Conservation (phyloP, 352 stramenopile species). For the Lagenidium giganteum region DNA sequence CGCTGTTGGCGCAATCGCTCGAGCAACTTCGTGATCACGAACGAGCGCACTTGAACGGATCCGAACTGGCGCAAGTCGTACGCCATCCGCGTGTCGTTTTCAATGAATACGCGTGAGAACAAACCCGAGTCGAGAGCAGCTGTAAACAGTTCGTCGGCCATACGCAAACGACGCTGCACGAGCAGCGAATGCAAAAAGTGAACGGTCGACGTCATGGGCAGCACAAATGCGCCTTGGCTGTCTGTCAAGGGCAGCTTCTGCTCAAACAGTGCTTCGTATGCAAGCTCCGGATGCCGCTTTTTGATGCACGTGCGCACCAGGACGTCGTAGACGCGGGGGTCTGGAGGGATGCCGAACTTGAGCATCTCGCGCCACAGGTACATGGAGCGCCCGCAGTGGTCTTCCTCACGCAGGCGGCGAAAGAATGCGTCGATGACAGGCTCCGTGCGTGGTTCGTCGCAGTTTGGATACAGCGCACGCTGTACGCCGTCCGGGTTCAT, state of each 20-base stretch:
- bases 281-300: conserved; percentile 79
- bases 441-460: conserved; percentile 59
- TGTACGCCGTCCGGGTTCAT: conserved; percentile 82
- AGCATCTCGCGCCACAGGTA: conserved; percentile 85
- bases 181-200: conserved; percentile 70
- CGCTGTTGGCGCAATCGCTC: conserved; percentile 33
- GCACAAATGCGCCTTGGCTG: conserved; percentile 52
- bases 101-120: conserved; percentile 49
- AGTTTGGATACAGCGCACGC: conserved; percentile 74
- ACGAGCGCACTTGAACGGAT: conserved; percentile 52
- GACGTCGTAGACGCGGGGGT: conserved; percentile 73
- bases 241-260: conserved; percentile 47
- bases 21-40: conserved; percentile 57
- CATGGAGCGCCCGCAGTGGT: conserved; percentile 78
- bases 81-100: conserved; percentile 33
- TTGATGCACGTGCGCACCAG: conserved; percentile 77
- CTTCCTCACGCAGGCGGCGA: conserved; percentile 75
- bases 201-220: conserved; percentile 51
- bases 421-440: conserved; percentile 79
- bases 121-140: conserved; percentile 37
- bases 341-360: conserved; percentile 56
- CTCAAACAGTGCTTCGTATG: conserved; percentile 66
- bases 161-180: conserved; percentile 49
- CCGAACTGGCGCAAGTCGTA: conserved; percentile 67
- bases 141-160: conserved; percentile 64